These are phyloP conservation scores for Aphanomyces stellatus DNA, from an alignment of 352 stramenopile genomes.

Conservation along the genomic window DNA sequence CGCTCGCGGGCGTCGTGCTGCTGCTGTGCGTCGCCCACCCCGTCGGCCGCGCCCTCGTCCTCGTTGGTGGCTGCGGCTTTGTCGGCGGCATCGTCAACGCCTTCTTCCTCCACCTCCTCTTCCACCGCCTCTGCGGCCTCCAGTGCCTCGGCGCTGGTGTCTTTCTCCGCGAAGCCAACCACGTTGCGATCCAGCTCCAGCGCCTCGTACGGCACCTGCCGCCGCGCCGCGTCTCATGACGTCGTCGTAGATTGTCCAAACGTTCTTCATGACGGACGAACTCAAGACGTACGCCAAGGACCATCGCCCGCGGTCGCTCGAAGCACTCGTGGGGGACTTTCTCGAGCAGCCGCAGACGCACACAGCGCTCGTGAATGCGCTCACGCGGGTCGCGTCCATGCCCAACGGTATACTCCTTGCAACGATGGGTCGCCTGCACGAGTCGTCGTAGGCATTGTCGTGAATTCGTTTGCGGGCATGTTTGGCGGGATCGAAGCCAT, in stretches of 20 bases:
- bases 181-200: background rate
- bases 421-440: no score
- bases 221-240: background rate
- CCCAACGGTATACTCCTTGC: background rate
- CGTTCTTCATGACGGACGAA: background rate
- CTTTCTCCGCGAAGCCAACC: background rate
- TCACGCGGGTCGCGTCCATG: background rate
- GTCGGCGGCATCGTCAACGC: background rate
- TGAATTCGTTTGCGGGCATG: constrained; percentile 8
- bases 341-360: background rate
- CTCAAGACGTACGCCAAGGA: background rate
- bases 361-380: background rate
- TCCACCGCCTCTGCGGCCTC: background rate
- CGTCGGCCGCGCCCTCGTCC: background rate
- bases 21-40: background rate
- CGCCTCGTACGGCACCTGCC: background rate
- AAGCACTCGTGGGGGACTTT: background rate
- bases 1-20: background rate
- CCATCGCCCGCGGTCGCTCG: background rate
- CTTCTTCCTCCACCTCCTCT: background rate
- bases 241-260: background rate
- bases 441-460: background rate
- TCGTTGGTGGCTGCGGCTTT: background rate
- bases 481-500: constrained; percentile 6
- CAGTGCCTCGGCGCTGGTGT: background rate